These are phyloP conservation scores for Hyphopichia fennica DNA, from an alignment of 1,139 yeast species.

Conservation along the genomic window DNA sequence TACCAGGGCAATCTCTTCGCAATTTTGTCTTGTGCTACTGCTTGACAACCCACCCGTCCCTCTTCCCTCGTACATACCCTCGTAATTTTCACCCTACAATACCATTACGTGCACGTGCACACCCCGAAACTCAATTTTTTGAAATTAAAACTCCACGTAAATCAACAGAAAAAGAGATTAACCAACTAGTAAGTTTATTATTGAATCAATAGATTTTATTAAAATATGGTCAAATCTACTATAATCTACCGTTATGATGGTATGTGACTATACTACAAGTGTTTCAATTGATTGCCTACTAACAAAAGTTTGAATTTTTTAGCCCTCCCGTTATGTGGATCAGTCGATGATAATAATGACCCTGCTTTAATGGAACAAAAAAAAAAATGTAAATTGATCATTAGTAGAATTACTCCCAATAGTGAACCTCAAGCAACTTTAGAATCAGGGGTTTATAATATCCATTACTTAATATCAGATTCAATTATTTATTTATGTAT, in stretches of 20 bases:
- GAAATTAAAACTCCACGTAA: neutral
- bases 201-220: neutral
- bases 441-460: slow-evolving; percentile 72
- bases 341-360: slow-evolving; percentile 77
- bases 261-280: no score
- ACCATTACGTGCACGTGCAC: no score
- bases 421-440: slow-evolving; percentile 86
- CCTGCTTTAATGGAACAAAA: slow-evolving; percentile 69
- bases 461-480: slow-evolving; percentile 70
- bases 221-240: slow-evolving; percentile 66
- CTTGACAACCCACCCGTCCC: no score
- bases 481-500: slow-evolving; percentile 75
- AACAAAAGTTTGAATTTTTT: slow-evolving; percentile 3
- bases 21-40: no score
- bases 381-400: slow-evolving; percentile 77
- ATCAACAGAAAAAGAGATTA: neutral
- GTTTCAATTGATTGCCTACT: slow-evolving; percentile 6
- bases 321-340: slow-evolving; percentile 91
- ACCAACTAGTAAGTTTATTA: neutral
- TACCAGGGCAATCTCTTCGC: no score
- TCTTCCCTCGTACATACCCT: no score
- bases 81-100: no score
- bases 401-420: slow-evolving; percentile 73
- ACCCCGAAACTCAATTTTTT: no score
- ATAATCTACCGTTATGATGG: slow-evolving; percentile 72